Conservation (phyloP, 768 basidiomycete species). For the Coprinopsis cinerea region DNA sequence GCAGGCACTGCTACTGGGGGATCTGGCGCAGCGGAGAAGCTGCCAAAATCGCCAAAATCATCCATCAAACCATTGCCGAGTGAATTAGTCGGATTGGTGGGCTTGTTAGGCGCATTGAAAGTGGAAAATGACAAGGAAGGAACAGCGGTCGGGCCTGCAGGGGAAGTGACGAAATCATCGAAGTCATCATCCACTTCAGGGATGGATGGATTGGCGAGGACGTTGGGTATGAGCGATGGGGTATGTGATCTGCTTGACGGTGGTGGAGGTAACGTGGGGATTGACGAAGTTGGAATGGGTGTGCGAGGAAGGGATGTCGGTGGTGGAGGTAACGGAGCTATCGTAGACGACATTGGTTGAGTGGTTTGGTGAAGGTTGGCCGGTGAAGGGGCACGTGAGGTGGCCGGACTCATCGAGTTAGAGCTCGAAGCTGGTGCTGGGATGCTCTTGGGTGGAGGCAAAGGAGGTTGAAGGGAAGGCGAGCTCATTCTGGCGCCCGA, state of each 20-base stretch:
- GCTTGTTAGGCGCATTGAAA: conserved; percentile 3
- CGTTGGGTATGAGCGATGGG: conserved; percentile 2
- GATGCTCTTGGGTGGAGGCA: background rate
- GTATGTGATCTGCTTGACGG: conserved; percentile 3
- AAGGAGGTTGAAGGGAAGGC: background rate
- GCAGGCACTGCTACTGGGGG: background rate
- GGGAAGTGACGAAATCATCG: conserved; percentile 36
- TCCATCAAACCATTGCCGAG: background rate
- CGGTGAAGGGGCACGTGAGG: background rate
- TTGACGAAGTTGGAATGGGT: background rate
- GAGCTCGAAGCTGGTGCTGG: background rate
- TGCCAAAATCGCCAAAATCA: background rate
- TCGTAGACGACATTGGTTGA: background rate
- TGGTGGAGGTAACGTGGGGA: background rate
- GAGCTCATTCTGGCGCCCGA: background rate
- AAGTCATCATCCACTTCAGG: conserved; percentile 44
- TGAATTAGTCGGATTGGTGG: conserved; percentile 8
- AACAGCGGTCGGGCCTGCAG: conserved; percentile 24
- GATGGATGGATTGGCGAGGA: conserved; percentile 8
- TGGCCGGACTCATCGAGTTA: background rate
- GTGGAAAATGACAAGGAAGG: conserved; percentile 3
- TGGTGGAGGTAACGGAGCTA: conserved; percentile 3
- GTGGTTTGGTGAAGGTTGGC: background rate
- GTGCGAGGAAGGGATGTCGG: background rate
- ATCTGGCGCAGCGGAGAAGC: background rate